phyloP scores from a whole-genome alignment of 148 eudicot genomes.

The Polygonum maritimum region DNA sequence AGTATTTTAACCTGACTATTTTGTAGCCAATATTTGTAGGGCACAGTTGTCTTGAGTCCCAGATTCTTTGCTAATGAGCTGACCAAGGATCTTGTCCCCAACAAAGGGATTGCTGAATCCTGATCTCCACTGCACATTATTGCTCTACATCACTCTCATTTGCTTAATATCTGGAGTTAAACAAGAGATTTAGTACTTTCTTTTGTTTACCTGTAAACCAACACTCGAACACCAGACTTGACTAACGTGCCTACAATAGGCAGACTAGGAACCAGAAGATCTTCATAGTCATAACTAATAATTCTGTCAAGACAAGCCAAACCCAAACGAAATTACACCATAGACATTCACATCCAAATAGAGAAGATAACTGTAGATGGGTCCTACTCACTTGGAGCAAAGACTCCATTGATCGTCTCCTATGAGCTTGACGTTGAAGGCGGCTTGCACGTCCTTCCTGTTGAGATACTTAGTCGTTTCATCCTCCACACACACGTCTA shows the following conservation, averaged over 20 bases:
- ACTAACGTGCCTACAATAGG: conserved; percentile 4
- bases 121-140: conserved; percentile 39
- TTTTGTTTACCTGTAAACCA: conserved; percentile 19
- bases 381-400: conserved; percentile 44
- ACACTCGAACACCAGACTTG: conserved; percentile 6
- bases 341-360: conserved; percentile 35
- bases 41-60: conserved; percentile 40
- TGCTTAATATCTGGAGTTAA: not conserved
- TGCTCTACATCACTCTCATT: not conserved
- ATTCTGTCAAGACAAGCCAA: not conserved
- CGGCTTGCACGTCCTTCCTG: conserved; percentile 54
- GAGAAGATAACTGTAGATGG: conserved; percentile 14
- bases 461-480: conserved; percentile 49
- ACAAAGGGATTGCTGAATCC: conserved; percentile 58
- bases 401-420: conserved; percentile 40
- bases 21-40: conserved; percentile 53
- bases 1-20: conserved; percentile 40
- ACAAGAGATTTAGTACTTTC: not conserved
- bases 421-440: conserved; percentile 54
- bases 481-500: conserved; percentile 47
- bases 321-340: conserved; percentile 30
- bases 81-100: conserved; percentile 36
- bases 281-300: not conserved
- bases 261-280: conserved; percentile 6
- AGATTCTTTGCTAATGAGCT: conserved; percentile 40